These are phyloP conservation scores for Ogataea ganodermae DNA, from an alignment of 805 yeast species.

Conservation along the genomic window DNA sequence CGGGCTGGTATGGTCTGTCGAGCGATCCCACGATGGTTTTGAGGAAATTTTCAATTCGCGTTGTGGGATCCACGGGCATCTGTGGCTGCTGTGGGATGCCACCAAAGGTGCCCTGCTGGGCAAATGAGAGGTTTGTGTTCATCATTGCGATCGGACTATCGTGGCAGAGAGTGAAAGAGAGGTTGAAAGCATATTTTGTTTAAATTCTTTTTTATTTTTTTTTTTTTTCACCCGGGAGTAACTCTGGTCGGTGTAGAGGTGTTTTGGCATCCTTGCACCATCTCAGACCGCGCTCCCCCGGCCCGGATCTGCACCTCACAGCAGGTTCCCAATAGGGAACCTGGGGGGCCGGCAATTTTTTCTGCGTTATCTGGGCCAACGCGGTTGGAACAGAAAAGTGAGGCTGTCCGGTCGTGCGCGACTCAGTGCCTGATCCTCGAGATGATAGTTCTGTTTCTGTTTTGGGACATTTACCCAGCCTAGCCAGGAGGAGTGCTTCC, in stretches of 20 bases:
- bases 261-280: conserved; percentile 1
- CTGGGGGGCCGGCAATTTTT: neutral
- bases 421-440: neutral
- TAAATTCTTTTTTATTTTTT: too few relatives aligned
- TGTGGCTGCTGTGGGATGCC: neutral
- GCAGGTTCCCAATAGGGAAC: neutral
- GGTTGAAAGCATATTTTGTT: neutral
- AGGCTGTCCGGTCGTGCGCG: conserved; percentile 3
- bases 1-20: conserved; percentile 23
- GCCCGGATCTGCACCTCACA: neutral
- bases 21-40: conserved; percentile 29
- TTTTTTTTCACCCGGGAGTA: neutral
- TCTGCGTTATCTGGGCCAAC: conserved; percentile 3
- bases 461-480: conserved; percentile 10
- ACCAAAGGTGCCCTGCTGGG: conserved; percentile 2
- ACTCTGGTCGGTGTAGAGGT: neutral
- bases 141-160: neutral
- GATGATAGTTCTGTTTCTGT: conserved; percentile 13
- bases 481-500: conserved; percentile 12
- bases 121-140: conserved; percentile 3
- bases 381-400: neutral
- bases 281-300: neutral
- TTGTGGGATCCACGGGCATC: conserved; percentile 22
- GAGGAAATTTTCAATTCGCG: conserved; percentile 28
- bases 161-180: neutral